Evolutionary conservation across 345 rosid genomes (phyloP).

Genomic region (Populus tremula): DNA sequence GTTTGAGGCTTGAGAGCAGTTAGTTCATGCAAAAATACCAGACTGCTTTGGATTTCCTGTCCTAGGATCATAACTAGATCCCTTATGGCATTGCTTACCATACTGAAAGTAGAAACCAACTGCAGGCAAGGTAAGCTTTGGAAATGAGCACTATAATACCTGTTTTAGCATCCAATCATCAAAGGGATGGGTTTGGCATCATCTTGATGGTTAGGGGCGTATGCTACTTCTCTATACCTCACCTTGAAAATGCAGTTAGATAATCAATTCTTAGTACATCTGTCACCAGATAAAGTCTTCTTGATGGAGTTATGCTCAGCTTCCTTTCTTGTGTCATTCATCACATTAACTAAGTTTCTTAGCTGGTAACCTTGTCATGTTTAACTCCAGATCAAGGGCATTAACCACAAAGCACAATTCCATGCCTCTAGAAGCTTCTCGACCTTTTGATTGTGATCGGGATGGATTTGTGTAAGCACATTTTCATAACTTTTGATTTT

Average conservation of each 20-base stretch:
- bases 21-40: not conserved
- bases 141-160: not conserved
- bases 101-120: not conserved
- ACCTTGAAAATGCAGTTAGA: not conserved
- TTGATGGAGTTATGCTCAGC: not conserved
- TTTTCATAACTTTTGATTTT: conserved; percentile 1
- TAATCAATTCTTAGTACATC: not conserved
- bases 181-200: not conserved
- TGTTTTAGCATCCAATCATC: not conserved
- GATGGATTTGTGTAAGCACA: conserved; percentile 96
- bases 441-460: conserved; percentile 86
- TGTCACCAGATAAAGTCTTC: conserved; percentile 1
- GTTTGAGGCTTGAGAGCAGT: not conserved
- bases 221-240: not conserved
- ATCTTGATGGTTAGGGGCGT: not conserved
- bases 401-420: conserved; percentile 76
- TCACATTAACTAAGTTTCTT: not conserved
- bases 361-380: conserved; percentile 11
- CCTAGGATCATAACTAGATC: not conserved
- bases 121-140: not conserved
- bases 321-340: conserved; percentile 3
- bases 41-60: not conserved
- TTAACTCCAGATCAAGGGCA: conserved; percentile 71
- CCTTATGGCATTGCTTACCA: not conserved
- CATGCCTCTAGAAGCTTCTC: conserved; percentile 79